Base-by-base conservation (phyloP, 2,329 filamentous ascomycete species). In the Pseudocercospora pini-densiflorae region DNA sequence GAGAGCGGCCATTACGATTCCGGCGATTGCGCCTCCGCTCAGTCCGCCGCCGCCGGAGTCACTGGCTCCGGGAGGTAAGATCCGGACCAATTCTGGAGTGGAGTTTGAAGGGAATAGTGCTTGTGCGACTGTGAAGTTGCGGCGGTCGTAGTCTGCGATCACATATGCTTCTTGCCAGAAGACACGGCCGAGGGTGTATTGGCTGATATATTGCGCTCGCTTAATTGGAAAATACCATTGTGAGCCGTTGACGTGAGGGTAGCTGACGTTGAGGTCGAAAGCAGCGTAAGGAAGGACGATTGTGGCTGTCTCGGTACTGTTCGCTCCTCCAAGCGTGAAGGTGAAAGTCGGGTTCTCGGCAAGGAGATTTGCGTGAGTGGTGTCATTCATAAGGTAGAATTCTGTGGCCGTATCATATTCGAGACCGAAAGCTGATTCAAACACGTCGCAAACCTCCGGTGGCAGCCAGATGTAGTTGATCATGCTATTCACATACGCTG, bases 21-120 rank as follows among this genome's bases (percentile, higher is more conserved):
- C 95, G 1, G 94, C 95, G 79, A 98, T 97, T 16, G 90, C 88
- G 65, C 94, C 94, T n/a, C 91, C 91, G 10, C 91, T 91, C 5
- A 98, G 82, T 23, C 86, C 85, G 40, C 77, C 7, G 31, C 19
- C 31, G 2, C 3, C 4, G 7, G 31, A 10, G 31, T 58, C 31
- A 6, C 24, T 27, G 5, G n/a, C 55, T n/a, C 55, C 59, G 2
- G 43, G 59, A 0, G 59, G 24, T 24, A 61, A 21, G 9, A 61
- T 53, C 6, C 23, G 16, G 5, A 31, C 23, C 27, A 61, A 14
- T 16, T 61, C 59, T 5, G 40, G 40, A 2, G 59, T 61, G 5
- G 40, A 29, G 23, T 61, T 67, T 6, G 33, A 47, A 3, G 53
- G 53, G n/a, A 65, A 65, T 3, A 62, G 19, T n/a, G 67, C 62